Evolutionary conservation across 306 rosid genomes (phyloP).

Genomic region (Vachellia pachyceras): DNA sequence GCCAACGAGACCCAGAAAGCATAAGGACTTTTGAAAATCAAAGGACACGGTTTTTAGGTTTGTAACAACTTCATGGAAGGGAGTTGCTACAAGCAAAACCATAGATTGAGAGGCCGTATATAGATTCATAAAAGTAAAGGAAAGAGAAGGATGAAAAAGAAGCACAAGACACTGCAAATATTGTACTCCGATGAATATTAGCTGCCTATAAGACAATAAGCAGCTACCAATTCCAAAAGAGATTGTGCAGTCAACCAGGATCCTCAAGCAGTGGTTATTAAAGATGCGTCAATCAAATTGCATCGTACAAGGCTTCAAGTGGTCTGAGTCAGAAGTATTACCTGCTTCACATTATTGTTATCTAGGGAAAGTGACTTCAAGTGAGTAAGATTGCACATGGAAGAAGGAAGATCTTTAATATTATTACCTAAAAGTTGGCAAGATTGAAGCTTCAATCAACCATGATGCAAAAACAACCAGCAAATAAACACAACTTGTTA

Average conservation of each 20-base stretch:
- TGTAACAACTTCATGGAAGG: background rate
- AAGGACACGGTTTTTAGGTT: conserved; percentile 2
- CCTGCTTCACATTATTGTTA: conserved; percentile 89
- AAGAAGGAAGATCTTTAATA: conserved; percentile 84
- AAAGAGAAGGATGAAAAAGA: background rate
- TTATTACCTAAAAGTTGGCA: conserved; percentile 69
- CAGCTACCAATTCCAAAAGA: background rate
- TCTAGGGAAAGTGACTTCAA: conserved; percentile 85
- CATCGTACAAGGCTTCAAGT: background rate
- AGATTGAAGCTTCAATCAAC: conserved; percentile 31
- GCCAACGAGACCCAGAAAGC: conserved; percentile 26
- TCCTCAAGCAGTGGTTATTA: background rate
- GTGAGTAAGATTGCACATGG: conserved; percentile 85
- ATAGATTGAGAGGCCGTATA: background rate
- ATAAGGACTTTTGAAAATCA: conserved; percentile 20
- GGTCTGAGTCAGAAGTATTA: conserved; percentile 31
- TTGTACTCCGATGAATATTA: background rate
- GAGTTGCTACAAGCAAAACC: background rate
- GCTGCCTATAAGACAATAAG: too few relatives aligned
- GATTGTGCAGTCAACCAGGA: conserved; percentile 2
- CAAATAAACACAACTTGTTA: conserved; percentile 25
- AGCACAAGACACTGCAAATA: background rate
- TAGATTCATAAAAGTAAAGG: background rate
- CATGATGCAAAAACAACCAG: conserved; percentile 15
- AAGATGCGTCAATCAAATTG: background rate